phyloP scores from a whole-genome alignment of 345 rosid species.

The Anacardium occidentale region DNA sequence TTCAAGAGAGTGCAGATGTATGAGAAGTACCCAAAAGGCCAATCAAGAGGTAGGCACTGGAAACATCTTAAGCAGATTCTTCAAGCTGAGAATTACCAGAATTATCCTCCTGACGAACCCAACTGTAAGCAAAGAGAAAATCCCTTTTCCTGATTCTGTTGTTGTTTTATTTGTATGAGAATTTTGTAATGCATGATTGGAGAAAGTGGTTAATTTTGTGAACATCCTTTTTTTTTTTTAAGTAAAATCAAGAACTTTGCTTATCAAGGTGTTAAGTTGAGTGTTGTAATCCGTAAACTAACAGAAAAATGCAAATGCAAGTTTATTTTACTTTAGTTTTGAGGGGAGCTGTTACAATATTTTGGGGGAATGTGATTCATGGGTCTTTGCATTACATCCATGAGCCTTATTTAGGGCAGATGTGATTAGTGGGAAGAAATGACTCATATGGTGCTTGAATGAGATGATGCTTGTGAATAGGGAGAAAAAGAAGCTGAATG shows the following conservation, averaged over 20 bases:
- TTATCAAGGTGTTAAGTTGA: not conserved
- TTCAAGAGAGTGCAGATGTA: slow-evolving; percentile 73
- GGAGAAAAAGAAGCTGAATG: not conserved
- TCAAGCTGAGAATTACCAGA: slow-evolving; percentile 73
- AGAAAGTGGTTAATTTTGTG: not conserved
- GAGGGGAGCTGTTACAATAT: not conserved
- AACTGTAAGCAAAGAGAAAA: slow-evolving; percentile 39
- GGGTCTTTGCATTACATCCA: not conserved
- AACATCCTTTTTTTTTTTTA: not conserved
- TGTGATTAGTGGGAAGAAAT: not conserved
- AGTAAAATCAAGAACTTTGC: not conserved
- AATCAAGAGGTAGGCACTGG: slow-evolving; percentile 73
- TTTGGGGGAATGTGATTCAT: not conserved
- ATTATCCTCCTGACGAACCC: slow-evolving; percentile 55
- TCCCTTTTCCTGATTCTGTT: not conserved
- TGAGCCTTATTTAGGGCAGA: not conserved
- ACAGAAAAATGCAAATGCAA: no score
- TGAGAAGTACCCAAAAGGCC: slow-evolving; percentile 90
- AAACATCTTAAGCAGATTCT: slow-evolving; percentile 96
- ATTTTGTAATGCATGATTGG: not conserved
- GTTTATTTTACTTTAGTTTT: not conserved
- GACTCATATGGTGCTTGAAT: not conserved
- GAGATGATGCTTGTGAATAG: not conserved
- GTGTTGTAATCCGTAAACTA: no score
- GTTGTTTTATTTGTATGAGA: not conserved